Conservation (phyloP, 2,329 filamentous ascomycete species). For the Fusarium coicis region DNA sequence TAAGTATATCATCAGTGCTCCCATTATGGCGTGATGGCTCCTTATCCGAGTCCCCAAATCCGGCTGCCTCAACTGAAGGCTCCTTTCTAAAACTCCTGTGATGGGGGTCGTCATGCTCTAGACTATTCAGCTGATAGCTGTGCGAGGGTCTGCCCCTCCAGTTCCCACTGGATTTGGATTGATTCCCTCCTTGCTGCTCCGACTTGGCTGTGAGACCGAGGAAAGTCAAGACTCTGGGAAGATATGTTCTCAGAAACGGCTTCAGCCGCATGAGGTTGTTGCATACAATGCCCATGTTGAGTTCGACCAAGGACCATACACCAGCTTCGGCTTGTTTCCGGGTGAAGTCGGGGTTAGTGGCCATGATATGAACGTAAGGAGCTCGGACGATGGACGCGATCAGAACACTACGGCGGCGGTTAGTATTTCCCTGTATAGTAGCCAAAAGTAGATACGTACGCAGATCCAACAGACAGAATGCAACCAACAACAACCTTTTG, state of each 20-base stretch:
- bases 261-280: not conserved
- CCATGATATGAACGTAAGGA: no score
- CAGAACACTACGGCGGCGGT: no score
- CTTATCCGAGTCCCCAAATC: not conserved
- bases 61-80: not conserved
- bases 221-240: not conserved
- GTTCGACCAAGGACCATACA: not conserved
- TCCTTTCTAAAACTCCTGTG: not conserved
- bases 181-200: not conserved
- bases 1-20: not conserved
- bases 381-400: no score
- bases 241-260: not conserved
- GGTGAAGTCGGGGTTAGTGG: not conserved
- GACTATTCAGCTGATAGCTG: not conserved
- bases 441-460: no score
- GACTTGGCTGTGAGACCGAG: not conserved
- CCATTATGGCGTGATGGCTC: not conserved
- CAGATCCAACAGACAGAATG: no score
- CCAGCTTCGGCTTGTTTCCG: not conserved
- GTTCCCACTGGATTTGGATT: not conserved
- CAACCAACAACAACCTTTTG: no score
- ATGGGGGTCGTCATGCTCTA: not conserved
- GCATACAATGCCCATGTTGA: conserved; percentile 2
- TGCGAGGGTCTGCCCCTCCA: not conserved
- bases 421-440: no score